phyloP scores from a whole-genome alignment of 345 rosid genomes.

The Murraya koenigii region DNA sequence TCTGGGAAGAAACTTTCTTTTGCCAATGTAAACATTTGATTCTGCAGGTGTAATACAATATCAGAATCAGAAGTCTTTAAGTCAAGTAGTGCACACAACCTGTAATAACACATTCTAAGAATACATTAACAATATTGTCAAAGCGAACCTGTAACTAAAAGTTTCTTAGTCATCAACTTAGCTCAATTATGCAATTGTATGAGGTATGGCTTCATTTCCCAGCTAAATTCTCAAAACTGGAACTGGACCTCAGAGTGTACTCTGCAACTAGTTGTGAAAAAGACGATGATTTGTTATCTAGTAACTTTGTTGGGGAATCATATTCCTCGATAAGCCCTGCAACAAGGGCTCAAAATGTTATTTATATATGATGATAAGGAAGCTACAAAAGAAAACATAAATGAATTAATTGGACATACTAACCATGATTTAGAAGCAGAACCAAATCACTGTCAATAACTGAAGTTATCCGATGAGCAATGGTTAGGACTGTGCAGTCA shows the following conservation, averaged over 20 bases:
- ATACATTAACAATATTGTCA: not conserved
- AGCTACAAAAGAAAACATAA: not conserved
- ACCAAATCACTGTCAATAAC: slow-evolving; percentile 83
- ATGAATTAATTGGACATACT: slow-evolving; percentile 1
- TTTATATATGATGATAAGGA: not conserved
- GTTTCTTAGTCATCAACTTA: not conserved
- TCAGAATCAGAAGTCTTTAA: too few relatives aligned
- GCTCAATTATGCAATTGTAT: not conserved
- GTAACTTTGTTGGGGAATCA: slow-evolving; percentile 56
- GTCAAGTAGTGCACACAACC: too few relatives aligned
- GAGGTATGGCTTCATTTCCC: not conserved
- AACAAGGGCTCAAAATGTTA: not conserved
- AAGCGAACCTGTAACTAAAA: not conserved
- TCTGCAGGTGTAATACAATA: too few relatives aligned
- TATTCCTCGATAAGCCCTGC: slow-evolving; percentile 70
- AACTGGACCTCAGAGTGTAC: slow-evolving; percentile 55
- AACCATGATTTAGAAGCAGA: slow-evolving; percentile 67
- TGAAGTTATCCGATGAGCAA: slow-evolving; percentile 84
- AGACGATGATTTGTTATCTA: slow-evolving; percentile 60
- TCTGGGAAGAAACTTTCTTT: too few relatives aligned
- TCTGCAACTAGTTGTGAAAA: slow-evolving; percentile 76
- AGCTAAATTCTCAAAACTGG: slow-evolving; percentile 22
- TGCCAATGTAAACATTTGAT: too few relatives aligned
- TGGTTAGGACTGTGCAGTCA: slow-evolving; percentile 67
- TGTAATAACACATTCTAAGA: too few relatives aligned